Percentiles rank a stretch among this genome's conserved stretches.
Conservation (phyloP, 352 stramenopile species). For the Globisporangium uncinulatum region DNA sequence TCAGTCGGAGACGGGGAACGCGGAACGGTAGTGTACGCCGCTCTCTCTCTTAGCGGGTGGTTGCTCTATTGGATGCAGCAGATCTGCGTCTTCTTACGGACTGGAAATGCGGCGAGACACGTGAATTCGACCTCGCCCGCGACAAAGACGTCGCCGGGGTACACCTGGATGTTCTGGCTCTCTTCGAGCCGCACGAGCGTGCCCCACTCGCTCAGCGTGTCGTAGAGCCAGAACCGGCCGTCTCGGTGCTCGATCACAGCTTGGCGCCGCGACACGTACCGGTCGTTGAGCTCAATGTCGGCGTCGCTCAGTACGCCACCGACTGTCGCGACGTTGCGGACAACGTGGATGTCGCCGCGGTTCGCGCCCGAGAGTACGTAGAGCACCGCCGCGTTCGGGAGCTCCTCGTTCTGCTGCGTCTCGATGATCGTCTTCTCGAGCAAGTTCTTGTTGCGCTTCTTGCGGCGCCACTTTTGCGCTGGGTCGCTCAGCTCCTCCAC, state of each 20-base stretch:
- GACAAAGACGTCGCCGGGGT: slow-evolving; percentile 63
- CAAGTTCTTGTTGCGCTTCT: slow-evolving; percentile 71
- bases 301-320: slow-evolving; percentile 44
- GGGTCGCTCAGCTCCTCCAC: slow-evolving; percentile 30
- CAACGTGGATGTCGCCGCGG: slow-evolving; percentile 70
- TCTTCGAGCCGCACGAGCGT: slow-evolving; percentile 74
- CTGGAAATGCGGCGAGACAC: slow-evolving; percentile 53
- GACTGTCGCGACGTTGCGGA: slow-evolving; percentile 57
- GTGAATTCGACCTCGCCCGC: slow-evolving; percentile 75
- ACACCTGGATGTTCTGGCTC: slow-evolving; percentile 55
- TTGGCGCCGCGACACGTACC: slow-evolving; percentile 47
- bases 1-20: background rate
- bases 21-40: background rate
- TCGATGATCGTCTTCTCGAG: slow-evolving; percentile 54
- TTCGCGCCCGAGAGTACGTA: slow-evolving; percentile 78
- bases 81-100: slow-evolving; percentile 45
- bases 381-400: slow-evolving; percentile 55
- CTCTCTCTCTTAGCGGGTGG: background rate
- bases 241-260: slow-evolving; percentile 74
- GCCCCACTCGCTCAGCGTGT: slow-evolving; percentile 59
- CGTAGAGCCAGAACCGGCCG: slow-evolving; percentile 66
- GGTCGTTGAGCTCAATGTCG: slow-evolving; percentile 69
- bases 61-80: slow-evolving; percentile 39
- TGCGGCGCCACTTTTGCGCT: slow-evolving; percentile 53
- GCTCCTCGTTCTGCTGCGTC: slow-evolving; percentile 39